Percentiles rank a stretch among this genome's conserved stretches.
Conservation (phyloP, 148 eudicot genomes). For the Rhododendron griersonianum region DNA sequence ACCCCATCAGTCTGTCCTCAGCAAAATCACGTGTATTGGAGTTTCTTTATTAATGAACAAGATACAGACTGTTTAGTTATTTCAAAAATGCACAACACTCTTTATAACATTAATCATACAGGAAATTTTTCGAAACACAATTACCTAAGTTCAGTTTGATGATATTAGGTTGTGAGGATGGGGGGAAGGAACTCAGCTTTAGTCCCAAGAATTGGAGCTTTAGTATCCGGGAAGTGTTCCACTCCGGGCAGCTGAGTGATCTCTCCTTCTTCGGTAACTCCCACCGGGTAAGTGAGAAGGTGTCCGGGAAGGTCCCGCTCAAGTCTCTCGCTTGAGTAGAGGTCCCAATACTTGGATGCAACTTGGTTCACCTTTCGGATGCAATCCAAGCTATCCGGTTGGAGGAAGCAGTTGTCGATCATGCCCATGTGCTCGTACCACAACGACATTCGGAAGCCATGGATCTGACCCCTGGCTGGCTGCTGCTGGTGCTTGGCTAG, state of each 20-base stretch:
- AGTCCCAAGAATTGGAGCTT: slow-evolving; percentile 27
- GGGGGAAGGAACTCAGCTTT: slow-evolving; percentile 21
- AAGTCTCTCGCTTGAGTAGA: slow-evolving; percentile 26
- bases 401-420: slow-evolving; percentile 24
- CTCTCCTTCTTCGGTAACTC: slow-evolving; percentile 26
- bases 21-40: not conserved
- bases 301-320: slow-evolving; percentile 41
- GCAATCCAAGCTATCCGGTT: slow-evolving; percentile 37
- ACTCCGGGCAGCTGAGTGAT: slow-evolving; percentile 32
- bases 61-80: not conserved
- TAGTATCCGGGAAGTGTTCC: slow-evolving; percentile 32
- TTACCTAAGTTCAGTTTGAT: not conserved
- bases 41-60: not conserved
- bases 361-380: slow-evolving; percentile 38
- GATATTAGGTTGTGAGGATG: slow-evolving; percentile 1
- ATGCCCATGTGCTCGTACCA: slow-evolving; percentile 51
- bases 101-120: not conserved
- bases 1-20: not conserved
- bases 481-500: slow-evolving; percentile 10
- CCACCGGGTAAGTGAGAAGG: slow-evolving; percentile 36
- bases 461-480: slow-evolving; percentile 37
- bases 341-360: slow-evolving; percentile 35
- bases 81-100: not conserved
- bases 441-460: slow-evolving; percentile 45
- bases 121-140: not conserved